Base-by-base conservation (phyloP, 169 alveolate genomes). In the Blepharisma undulans region DNA sequence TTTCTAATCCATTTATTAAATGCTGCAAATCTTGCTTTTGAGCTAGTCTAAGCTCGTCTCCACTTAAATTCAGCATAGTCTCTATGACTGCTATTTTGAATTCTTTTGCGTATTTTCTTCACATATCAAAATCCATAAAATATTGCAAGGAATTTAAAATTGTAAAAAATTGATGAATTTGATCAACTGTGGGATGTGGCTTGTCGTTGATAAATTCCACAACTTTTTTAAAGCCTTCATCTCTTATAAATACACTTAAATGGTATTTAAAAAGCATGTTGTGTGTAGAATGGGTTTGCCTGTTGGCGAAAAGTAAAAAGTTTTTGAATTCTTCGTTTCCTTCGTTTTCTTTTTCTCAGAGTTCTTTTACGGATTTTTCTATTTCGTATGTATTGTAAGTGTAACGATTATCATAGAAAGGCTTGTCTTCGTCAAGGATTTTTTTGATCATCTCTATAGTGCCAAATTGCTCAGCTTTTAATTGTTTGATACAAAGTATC, bases 11-110 rank as follows among this genome's bases (percentile, higher is more conserved):
- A 21, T 21, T 25, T 2, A 82, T 25, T 21, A 82, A 60, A 60
- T 22, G 22, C 30, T 22, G 27, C 76, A 82, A 82, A 60, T 82
- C 89, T 34, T 82, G 89, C 21, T 82, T 82, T 8, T 82, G 89
- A 21, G 48, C 22, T 19, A 36, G 33, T 82, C 36, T 82, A 22
- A 82, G 76, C 27, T 82, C 89, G 14, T 82, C 89, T 21, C 34
- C 87, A 21, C 30, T 36, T 32, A 25, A 12, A n/a, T 22, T 48
- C 12, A 25, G 78, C 22, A 82, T 33, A 82, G 76, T 33, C 6
- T 34, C 60, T n/a, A 82, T 33, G 12, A 32, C 22, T 36, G 7
- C 89, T n/a, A 3, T 36, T 4, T 10, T n/a, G 18, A 82, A 22
- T 3, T 32, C 89, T 10, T 82, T 82, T 1, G 27, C 36, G 18